Evolutionary conservation across 2,329 filamentous ascomycete species (phyloP).

Genomic region (Xylariaceae sp.): DNA sequence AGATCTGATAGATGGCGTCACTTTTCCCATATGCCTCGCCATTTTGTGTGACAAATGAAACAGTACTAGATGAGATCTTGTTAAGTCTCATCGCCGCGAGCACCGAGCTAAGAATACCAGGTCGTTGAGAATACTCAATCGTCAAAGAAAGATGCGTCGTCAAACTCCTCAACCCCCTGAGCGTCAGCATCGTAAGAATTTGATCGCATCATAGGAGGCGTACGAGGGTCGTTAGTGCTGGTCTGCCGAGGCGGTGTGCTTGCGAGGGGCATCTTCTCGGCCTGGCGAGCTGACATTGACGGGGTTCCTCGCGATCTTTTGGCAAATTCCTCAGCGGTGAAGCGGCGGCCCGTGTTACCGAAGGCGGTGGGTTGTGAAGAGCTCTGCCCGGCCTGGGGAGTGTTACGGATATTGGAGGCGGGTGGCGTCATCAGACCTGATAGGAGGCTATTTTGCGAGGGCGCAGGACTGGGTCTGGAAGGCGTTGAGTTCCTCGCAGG

Average conservation of each 20-base stretch:
- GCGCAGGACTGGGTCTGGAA: constrained; percentile 47
- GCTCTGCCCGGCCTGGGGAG: constrained; percentile 40
- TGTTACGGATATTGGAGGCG: constrained; percentile 65
- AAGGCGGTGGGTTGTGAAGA: constrained; percentile 57
- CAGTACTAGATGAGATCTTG: not conserved
- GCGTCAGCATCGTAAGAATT: constrained; percentile 60
- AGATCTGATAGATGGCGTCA: not conserved
- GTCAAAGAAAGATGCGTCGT: constrained; percentile 57
- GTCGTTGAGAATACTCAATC: constrained; percentile 27
- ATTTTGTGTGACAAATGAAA: not conserved
- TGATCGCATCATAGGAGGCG: constrained; percentile 58
- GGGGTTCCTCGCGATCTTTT: constrained; percentile 30
- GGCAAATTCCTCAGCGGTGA: constrained; percentile 47
- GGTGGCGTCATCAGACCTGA: constrained; percentile 89
- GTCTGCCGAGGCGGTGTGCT: constrained; percentile 41
- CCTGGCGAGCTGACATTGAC: constrained; percentile 28
- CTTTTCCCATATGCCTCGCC: not conserved
- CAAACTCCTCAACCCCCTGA: constrained; percentile 49
- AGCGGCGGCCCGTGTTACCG: constrained; percentile 54
- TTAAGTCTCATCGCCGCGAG: not conserved
- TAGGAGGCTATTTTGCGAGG: constrained; percentile 57
- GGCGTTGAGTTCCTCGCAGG: constrained; percentile 48
- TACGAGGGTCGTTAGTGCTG: constrained; percentile 42
- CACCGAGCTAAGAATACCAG: not conserved
- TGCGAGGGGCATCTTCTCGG: constrained; percentile 35